Conservation (phyloP, 179 eudicot genomes). For the Corrigiola litoralis region DNA sequence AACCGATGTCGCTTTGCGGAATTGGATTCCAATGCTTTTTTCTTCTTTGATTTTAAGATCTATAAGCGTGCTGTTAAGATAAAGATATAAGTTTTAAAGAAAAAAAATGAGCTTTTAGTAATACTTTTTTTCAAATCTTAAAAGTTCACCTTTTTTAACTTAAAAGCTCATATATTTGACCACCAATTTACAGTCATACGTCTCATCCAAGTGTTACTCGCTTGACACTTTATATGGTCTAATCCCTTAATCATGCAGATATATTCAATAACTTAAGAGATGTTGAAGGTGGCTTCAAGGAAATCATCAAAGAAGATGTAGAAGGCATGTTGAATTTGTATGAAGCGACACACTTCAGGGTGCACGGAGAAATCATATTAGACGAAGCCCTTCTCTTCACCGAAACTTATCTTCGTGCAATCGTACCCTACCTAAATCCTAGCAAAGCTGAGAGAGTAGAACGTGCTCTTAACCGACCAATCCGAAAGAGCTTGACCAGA, state of each 20-base stretch:
- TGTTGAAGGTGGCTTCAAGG: slow-evolving; percentile 17
- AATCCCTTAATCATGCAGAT: slow-evolving; percentile 11
- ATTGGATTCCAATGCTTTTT: too few relatives aligned
- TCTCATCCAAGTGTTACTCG: too few relatives aligned
- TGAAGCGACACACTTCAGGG: slow-evolving; percentile 31
- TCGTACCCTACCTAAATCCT: background rate
- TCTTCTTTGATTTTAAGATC: too few relatives aligned
- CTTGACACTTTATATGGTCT: too few relatives aligned
- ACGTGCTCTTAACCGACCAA: slow-evolving; percentile 21
- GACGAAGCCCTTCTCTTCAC: slow-evolving; percentile 18
- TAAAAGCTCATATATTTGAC: too few relatives aligned
- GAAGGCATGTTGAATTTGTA: slow-evolving; percentile 27
- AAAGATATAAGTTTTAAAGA: too few relatives aligned
- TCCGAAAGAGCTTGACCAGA: slow-evolving; percentile 25
- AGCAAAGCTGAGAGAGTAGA: slow-evolving; percentile 10
- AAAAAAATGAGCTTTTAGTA: background rate
- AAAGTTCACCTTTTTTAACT: too few relatives aligned
- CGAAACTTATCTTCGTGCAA: background rate
- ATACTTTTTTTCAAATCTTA: background rate
- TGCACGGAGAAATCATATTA: slow-evolving; percentile 18
- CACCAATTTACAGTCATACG: background rate
- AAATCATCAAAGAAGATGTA: slow-evolving; percentile 4
- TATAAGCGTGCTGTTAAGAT: too few relatives aligned
- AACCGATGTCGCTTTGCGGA: too few relatives aligned
- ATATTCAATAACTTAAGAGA: slow-evolving; percentile 29